A percentile compares a stretch with the other conserved stretches of the same genome.
phyloP scores from a whole-genome alignment of 148 eudicot species.

The Rheum nobile region DNA sequence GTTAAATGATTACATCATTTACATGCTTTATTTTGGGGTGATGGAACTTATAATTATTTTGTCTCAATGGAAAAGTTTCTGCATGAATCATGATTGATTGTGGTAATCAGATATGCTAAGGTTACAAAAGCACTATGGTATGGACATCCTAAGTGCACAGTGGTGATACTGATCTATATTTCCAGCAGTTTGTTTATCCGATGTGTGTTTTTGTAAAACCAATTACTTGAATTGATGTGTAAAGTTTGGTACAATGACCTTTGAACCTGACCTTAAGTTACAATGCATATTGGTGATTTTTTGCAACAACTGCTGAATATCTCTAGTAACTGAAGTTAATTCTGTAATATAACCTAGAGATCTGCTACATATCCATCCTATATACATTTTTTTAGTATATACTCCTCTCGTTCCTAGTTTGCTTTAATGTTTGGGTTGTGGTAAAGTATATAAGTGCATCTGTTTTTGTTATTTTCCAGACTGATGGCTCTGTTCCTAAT shows the following conservation, averaged over 20 bases:
- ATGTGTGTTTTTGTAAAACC: not conserved
- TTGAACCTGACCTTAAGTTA: too few species aligned
- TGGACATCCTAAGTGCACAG: not conserved
- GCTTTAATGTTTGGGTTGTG: not conserved
- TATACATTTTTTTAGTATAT: not conserved
- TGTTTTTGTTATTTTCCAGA: constrained; percentile 29
- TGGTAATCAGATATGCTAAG: not conserved
- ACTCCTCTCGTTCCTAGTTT: not conserved
- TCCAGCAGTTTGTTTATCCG: not conserved
- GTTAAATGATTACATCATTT: not conserved
- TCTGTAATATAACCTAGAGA: not conserved
- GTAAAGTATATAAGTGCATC: not conserved
- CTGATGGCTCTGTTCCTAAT: constrained; percentile 88
- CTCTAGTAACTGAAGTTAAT: not conserved
- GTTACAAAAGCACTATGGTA: not conserved
- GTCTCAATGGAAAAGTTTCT: not conserved
- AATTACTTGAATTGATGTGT: not conserved
- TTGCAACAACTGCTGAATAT: not conserved
- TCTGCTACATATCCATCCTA: not conserved
- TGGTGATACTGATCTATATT: not conserved
- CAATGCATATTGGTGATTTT: not conserved
- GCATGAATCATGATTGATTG: not conserved
- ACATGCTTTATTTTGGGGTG: not conserved
- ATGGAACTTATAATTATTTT: not conserved
- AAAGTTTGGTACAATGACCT: not conserved